phyloP scores from a whole-genome alignment of 225 moss, liverwort and hornwort species.

The Pseudoscleropodium purum region DNA sequence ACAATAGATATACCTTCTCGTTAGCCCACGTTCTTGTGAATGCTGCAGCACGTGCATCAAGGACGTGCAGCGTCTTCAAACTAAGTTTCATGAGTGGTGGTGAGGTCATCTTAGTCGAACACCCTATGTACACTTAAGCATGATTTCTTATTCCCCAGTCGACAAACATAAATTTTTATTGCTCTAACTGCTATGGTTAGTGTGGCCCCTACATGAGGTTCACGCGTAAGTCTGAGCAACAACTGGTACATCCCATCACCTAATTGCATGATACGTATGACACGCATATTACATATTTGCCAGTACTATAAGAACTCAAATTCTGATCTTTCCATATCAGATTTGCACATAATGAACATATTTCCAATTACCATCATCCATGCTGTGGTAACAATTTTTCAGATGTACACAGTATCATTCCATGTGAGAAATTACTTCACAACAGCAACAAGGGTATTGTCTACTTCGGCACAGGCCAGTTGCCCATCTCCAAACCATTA shows the following conservation, averaged over 20 bases:
- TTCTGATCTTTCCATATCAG: not conserved
- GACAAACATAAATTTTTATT: not conserved
- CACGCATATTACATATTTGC: not conserved
- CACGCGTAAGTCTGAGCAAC: not conserved
- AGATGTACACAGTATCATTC: not conserved
- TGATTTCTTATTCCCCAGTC: not conserved
- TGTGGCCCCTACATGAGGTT: not conserved
- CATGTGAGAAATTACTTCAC: not conserved
- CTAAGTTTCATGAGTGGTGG: not conserved
- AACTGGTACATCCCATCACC: not conserved
- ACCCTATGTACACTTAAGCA: not conserved
- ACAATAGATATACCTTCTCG: not conserved
- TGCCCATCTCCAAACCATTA: slow-evolving; percentile 63
- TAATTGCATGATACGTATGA: not conserved
- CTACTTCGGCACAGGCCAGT: slow-evolving; percentile 40
- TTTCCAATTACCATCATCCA: not conserved
- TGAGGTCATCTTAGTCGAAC: not conserved
- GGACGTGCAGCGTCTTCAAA: not conserved
- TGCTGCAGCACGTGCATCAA: not conserved
- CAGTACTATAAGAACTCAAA: not conserved
- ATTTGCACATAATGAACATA: not conserved
- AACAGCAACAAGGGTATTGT: not conserved
- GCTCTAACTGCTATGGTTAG: not conserved
- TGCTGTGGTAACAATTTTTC: too few species aligned
- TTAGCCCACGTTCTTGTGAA: not conserved